Base-by-base conservation (phyloP, 805 yeast species). In the Yarrowia deformans region DNA sequence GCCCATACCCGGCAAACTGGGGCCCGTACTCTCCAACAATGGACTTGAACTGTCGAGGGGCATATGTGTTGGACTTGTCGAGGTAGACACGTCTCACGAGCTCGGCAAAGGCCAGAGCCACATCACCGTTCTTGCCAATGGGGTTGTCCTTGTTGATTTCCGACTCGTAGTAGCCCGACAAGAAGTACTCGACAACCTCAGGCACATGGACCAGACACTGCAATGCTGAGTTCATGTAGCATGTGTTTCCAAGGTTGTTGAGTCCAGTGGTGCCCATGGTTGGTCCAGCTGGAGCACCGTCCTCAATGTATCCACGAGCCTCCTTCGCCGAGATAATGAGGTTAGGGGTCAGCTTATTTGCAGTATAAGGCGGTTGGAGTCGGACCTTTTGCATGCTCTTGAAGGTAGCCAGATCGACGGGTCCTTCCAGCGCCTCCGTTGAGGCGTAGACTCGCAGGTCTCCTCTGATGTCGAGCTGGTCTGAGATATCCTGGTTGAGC, bases 141-240 rank as follows among this genome's bases (percentile, higher is more conserved):
- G 98, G 97, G 76, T 94, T 95, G 19, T 83, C 81, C 3, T 78
- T 72, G 75, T 95, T 95, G 61, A 94, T 79, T 74, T 94, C 98
- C 2, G 77, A 77, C 72, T 84, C 81, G 75, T 81, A 90, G 16
- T 85, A 80, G 68, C 85, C 84, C 74, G 84, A 85, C 50, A 88
- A 79, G 74, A 94, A 95, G 76, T 92, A 94, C 50, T 87, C 83
- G 10, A 88, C 85, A 34, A 95, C 78, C 77, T 92, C 97, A 0
- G 97, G 97, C 13, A 93, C 84, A 75, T 94, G 98, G 13, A 73
- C 66, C 0, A 87, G 84, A 75, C 98, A 94, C 75, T 95, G 98
- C 55, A 94, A 79, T 0, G 97, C 97, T 10, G 97, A 90, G 77
- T 92, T 93, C 98, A 93, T 93, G 77, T 92, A 93, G 77, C 98